Conservation (phyloP, 257 asterid genomes). For the Fraxinus americana region DNA sequence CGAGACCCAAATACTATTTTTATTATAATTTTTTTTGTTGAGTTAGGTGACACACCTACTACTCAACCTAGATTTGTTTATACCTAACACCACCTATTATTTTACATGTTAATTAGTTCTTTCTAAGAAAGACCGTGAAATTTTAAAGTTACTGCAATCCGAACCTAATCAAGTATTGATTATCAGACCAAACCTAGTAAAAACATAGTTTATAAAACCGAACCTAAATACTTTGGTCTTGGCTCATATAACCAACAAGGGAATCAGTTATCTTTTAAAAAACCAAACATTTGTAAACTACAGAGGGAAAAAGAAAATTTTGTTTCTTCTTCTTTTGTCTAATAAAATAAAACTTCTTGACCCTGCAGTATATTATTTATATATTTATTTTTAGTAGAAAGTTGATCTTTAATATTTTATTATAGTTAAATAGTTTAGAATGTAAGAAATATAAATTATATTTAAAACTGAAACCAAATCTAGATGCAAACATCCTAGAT, state of each 20-base stretch:
- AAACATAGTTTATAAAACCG: constrained; percentile 15
- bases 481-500: no score
- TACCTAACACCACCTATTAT: constrained; percentile 27
- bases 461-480: no score
- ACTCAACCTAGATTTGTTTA: constrained; percentile 20
- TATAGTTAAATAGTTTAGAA: no score
- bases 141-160: constrained; percentile 12
- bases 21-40: constrained; percentile 24
- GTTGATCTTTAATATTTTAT: no score
- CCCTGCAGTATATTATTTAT: no score
- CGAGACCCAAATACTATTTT: constrained; percentile 6
- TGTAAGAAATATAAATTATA: no score
- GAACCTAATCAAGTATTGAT: constrained; percentile 26
- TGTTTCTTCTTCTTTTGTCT: background rate
- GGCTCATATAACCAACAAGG: constrained; percentile 8
- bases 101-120: background rate
- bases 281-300: background rate
- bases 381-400: no score
- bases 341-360: background rate
- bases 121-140: background rate
- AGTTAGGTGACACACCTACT: constrained; percentile 46
- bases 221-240: constrained; percentile 21
- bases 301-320: background rate
- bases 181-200: constrained; percentile 13
- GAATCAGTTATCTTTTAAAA: constrained; percentile 7